Percentiles rank a stretch among this genome's conserved stretches.
These are phyloP conservation scores for Lantana camara DNA, from an alignment of 257 asterid genomes.

Conservation along the genomic window DNA sequence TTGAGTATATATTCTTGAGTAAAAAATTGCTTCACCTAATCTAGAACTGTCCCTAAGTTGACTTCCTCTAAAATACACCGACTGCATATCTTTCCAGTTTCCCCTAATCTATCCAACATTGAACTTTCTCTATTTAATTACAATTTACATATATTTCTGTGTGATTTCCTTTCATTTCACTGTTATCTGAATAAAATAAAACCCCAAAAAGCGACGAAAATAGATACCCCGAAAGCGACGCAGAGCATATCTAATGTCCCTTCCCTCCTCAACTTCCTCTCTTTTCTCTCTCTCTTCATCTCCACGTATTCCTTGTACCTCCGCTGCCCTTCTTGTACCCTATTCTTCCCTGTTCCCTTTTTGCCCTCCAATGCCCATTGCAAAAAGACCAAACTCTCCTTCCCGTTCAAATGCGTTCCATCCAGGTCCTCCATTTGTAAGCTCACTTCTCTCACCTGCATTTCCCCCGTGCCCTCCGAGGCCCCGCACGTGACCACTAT, in stretches of 20 bases:
- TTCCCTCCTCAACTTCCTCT: slow-evolving; percentile 60
- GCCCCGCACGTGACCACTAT: slow-evolving; percentile 69
- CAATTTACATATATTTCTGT: no score
- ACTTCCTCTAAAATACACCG: neutral
- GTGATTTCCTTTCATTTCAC: neutral
- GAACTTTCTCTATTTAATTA: neutral
- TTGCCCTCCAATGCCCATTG: slow-evolving; percentile 67
- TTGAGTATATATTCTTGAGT: slow-evolving; percentile 4
- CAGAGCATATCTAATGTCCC: slow-evolving; percentile 59
- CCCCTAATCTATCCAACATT: neutral
- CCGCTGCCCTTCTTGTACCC: slow-evolving; percentile 45
- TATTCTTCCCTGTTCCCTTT: slow-evolving; percentile 49
- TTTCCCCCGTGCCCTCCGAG: slow-evolving; percentile 55
- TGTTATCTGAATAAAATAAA: slow-evolving; percentile 27
- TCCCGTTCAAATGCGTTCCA: slow-evolving; percentile 74
- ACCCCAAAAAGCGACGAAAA: slow-evolving; percentile 46
- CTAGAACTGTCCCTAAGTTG: slow-evolving; percentile 26
- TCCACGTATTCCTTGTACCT: slow-evolving; percentile 50
- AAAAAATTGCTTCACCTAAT: slow-evolving; percentile 11
- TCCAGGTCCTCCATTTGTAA: slow-evolving; percentile 80
- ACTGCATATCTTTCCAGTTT: neutral
- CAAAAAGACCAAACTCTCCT: slow-evolving; percentile 74
- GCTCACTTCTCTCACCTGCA: slow-evolving; percentile 85
- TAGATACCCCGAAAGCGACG: slow-evolving; percentile 60
- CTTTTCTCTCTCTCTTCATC: slow-evolving; percentile 59